Evolutionary conservation across 1,139 yeast genomes (phyloP).

Genomic region (Pichia sp.): DNA sequence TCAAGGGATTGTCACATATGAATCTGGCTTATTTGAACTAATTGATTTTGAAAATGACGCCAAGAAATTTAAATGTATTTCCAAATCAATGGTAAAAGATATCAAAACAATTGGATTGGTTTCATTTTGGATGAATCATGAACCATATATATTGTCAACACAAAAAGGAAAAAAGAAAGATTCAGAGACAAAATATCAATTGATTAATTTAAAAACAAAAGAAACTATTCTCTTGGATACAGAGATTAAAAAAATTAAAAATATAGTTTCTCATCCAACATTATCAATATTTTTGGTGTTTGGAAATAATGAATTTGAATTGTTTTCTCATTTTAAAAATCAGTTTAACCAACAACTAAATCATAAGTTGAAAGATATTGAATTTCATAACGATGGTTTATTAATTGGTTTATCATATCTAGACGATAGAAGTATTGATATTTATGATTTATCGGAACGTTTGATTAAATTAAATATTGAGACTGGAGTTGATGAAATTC

Average conservation of each 20-base stretch:
- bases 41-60: not conserved
- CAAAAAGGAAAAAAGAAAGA: constrained; percentile 4
- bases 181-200: constrained; percentile 1
- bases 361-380: constrained; percentile 1
- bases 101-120: not conserved
- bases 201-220: constrained; percentile 1
- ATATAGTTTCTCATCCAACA: constrained; percentile 20
- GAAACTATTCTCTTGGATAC: not conserved
- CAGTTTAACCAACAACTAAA: constrained; percentile 10
- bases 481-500: not conserved
- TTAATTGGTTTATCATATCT: constrained; percentile 45
- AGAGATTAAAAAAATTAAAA: not conserved
- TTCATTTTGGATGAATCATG: constrained; percentile 9
- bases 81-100: not conserved
- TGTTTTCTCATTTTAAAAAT: constrained; percentile 9
- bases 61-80: constrained; percentile 1
- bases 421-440: constrained; percentile 33
- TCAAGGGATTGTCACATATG: constrained; percentile 2
- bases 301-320: constrained; percentile 13
- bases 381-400: constrained; percentile 62
- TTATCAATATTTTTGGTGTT: constrained; percentile 19
- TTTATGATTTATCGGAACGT: constrained; percentile 32
- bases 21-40: constrained; percentile 5
- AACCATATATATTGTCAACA: constrained; percentile 7
- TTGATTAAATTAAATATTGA: constrained; percentile 23